A percentile compares a stretch with the other conserved stretches of the same genome.
phyloP scores from a whole-genome alignment of 257 asterid genomes.

The Osmanthus fragrans region DNA sequence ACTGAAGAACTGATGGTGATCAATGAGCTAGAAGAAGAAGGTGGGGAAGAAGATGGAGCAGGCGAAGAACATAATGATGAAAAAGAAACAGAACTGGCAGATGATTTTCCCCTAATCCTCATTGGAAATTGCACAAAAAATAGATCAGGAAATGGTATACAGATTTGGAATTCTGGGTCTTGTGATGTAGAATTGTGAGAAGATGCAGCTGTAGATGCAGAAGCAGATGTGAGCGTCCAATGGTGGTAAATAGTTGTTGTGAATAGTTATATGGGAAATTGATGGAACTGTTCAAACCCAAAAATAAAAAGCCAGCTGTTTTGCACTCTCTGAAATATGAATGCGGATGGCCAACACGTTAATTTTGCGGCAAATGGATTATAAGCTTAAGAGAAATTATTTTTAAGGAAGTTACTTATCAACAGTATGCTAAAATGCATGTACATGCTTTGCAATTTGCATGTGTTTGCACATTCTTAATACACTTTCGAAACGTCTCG shows the following conservation, averaged over 20 bases:
- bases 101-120: conserved; percentile 26
- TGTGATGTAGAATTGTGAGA: conserved; percentile 1
- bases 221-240: conserved; percentile 9
- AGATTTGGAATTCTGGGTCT: background rate
- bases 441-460: too few relatives aligned
- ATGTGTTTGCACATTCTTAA: too few relatives aligned
- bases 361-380: background rate
- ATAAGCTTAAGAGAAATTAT: background rate
- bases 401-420: too few relatives aligned
- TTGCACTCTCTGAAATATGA: background rate
- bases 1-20: conserved; percentile 46
- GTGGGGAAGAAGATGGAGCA: conserved; percentile 32
- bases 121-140: background rate
- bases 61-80: conserved; percentile 20
- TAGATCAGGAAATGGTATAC: background rate
- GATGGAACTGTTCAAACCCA: background rate
- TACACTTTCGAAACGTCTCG: too few relatives aligned
- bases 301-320: background rate
- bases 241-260: background rate
- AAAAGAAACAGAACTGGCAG: conserved; percentile 22
- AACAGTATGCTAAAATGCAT: too few relatives aligned
- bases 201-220: conserved; percentile 19
- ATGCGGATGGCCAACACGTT: background rate
- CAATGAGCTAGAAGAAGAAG: conserved; percentile 49
- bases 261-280: background rate